A percentile compares a stretch with the other conserved stretches of the same genome.
These are phyloP conservation scores for Telfairia occidentalis DNA, from an alignment of 331 rosid genomes.

Conservation along the genomic window DNA sequence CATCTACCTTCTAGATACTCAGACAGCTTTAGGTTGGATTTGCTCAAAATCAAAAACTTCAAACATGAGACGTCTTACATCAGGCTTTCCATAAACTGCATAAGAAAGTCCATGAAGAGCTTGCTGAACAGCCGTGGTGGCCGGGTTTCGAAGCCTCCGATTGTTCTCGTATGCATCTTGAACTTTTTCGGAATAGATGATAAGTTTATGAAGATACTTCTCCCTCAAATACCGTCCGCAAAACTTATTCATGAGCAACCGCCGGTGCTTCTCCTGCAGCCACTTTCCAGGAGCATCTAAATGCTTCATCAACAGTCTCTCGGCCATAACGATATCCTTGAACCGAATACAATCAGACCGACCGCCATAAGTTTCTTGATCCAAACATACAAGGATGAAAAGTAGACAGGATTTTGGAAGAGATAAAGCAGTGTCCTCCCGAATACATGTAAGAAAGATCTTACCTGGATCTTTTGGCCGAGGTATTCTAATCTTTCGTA, in stretches of 20 bases:
- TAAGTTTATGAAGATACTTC: conserved; percentile 51
- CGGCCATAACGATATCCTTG: conserved; percentile 90
- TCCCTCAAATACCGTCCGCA: conserved; percentile 83
- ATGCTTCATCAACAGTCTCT: conserved; percentile 89
- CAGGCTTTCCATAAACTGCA: conserved; percentile 81
- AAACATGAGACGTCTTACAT: conserved; percentile 86
- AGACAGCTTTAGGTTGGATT: conserved; percentile 75
- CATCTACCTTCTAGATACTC: background rate
- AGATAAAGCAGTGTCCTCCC: background rate
- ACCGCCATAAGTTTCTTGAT: background rate
- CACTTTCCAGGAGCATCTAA: conserved; percentile 95
- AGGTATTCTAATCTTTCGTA: conserved; percentile 78
- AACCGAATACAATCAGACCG: background rate
- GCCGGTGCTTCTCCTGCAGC: conserved; percentile 80
- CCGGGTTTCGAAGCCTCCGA: conserved; percentile 68
- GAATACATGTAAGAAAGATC: conserved; percentile 5
- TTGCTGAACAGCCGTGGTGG: conserved; percentile 84
- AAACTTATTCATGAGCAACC: conserved; percentile 71
- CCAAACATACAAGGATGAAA: background rate
- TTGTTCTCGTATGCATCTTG: conserved; percentile 63
- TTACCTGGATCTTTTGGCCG: conserved; percentile 94
- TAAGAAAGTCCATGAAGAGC: conserved; percentile 87
- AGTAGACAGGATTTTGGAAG: background rate
- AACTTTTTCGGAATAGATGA: conserved; percentile 46
- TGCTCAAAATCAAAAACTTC: conserved; percentile 93